Evolutionary conservation across 1,284 basidiomycete genomes (phyloP), one percentile per base, ranked within the genome.

Genomic region (Gomphus sp.): DNA sequence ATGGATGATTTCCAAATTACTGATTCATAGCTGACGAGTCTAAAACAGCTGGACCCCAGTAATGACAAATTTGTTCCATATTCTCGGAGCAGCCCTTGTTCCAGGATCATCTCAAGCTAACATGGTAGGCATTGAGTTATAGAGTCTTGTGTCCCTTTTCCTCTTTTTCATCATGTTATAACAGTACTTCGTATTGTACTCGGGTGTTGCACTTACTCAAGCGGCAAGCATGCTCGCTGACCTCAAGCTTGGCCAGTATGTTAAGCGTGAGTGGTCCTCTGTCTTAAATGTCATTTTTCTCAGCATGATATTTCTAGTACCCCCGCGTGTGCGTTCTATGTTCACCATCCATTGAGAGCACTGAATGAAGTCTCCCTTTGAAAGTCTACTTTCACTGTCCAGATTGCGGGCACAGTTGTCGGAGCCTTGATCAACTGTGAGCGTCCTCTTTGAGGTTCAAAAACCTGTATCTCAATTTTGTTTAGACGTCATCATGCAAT

Each of bases 361-460:
- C 47, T 12, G 3, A 22, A 49, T 16, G 25, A n/a, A 31, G 28
- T 7, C 2, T 22, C 16, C 6, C 16, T 43, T 36, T 39, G 74
- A 31, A 79, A 0, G 76, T 37, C 77, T 1, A 84, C 82, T 1
- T 84, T 87, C 67, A 70, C 73, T 6, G 79, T 81, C 43, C 84
- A 87, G 67, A 71, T 76, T 41, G 56, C 78, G 18, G 82, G 81
- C 7, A 77, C 82, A 5, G 65, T 83, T 49, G 74, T 80, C 65
- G 80, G 57, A 18, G 57, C 57, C 25, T 39, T 58, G 7, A 31
- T 58, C 25, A 58, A 58, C 41, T 58, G 57, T 58, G 41, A 44
- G 57, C 31, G 14, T 4, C 31, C 54, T 18, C n/a, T 47, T n/a
- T 8, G 2, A 37, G 12, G 8, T 7, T 5, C 34, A 11, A 37